Base-by-base conservation (phyloP, 345 rosid species). In the Diplotaxis tenuifolia region DNA sequence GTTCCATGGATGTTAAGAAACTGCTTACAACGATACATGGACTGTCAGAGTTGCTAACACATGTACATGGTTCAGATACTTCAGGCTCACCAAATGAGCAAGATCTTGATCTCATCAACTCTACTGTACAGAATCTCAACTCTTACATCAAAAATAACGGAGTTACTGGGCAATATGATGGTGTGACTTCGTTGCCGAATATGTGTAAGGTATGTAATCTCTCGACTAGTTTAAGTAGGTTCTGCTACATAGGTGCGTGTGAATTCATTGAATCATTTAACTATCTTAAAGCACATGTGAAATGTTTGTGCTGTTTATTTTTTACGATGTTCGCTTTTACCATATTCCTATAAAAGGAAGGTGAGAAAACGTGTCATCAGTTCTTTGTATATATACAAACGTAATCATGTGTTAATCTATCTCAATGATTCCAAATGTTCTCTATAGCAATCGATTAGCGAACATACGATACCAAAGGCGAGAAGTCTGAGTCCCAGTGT, bases 11-110 rank as follows among this genome's bases (percentile, higher is more conserved):
- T 74, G 78, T 70, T 68, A 70, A 78, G 55, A 69, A 54, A 72
- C 66, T 84, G 31, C 76, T 85, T 67, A 78, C 70, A 21, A 72
- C 82, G 9, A 79, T 87, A 67, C 81, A 79, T 59, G 79, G 71
- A 50, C 55, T 87, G 27, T 87, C 89, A 12, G 75, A 80, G 82
- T 75, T 84, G 76, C 87, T 87, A 54, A 11, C 69, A 53, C 62
- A 52, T 50, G 52, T 62, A 31, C 78, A 73, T 34, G 70, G 80
- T 79, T 71, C 78, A 70, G 75, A 73, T 16, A 76, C 62, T 79
- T 67, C 60, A 55, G 77, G 65, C 62, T 65, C 77, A 68, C 32
- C 80, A 72, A 72, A 69, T 72, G 82, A 74, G 79, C 74, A 75
- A 58, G 79, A 79, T 52, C 77, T 61, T 81, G 83, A 52, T 68